Evolutionary conservation across 2,329 filamentous ascomycete genomes (phyloP), one percentile per base, ranked within the genome.

Genomic region (Cladosporium sp.): DNA sequence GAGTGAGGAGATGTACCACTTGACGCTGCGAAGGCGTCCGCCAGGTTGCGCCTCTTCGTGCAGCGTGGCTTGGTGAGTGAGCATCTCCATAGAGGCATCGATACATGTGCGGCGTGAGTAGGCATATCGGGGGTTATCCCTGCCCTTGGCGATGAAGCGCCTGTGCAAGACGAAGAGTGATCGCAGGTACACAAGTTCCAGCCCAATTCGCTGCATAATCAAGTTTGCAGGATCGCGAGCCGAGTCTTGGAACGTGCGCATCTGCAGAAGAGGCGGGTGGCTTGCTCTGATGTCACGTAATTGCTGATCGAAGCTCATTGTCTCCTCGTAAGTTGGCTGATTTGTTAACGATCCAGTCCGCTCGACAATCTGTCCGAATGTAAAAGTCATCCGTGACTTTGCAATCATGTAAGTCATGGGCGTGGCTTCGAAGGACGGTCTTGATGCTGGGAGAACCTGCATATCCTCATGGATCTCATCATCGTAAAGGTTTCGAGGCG

Each of bases 131-230:
- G 90, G 83, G 71, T 94, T 95, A 66, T 91, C 86, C 57, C 91
- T 84, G 5, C 93, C 91, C 66, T 89, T 86, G n/a, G 86, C 83
- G 66, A 97, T 85, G 76, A 95, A 97, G 69, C 93, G 93, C 60
- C 93, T 86, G 77, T 99, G 95, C 46, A 99, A 85, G 26, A 97
- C 86, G 72, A 92, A 96, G 72, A 96, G 85, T 21, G 93, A 91
- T 79, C 96, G 97, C 69, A 96, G 88, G 74, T 93, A 96, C 5
- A 97, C 80, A 59, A 95, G 89, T 68, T 95, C 91, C 35, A 97
- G 81, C 65, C 90, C 91, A 75, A 93, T 93, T 31, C 93, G 88
- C 61, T 93, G 90, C 81, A 96, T 90, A 66, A 97, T 86, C 35
- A 89, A 73, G 26, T 84, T 84, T 2, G 85, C 82, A 0, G 87